Conservation (phyloP, 2,329 filamentous ascomycete species). For the Penicillium sp. region DNA sequence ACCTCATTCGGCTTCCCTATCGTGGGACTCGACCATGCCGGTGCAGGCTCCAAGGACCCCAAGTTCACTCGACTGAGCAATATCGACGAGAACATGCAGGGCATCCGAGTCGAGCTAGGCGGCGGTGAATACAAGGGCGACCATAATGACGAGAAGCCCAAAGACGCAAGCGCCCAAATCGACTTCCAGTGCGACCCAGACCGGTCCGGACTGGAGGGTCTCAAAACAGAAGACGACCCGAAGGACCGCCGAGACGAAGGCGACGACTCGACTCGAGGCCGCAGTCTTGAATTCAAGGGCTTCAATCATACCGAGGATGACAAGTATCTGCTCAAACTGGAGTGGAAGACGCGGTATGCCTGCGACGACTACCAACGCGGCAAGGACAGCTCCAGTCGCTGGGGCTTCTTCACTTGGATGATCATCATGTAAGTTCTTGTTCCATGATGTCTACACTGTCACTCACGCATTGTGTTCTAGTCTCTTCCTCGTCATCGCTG, state of each 20-base stretch:
- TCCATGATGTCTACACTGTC: too few relatives aligned
- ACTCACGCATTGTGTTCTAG: slow-evolving; percentile 44
- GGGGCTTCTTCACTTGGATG: slow-evolving; percentile 98
- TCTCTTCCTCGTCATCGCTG: slow-evolving; percentile 74
- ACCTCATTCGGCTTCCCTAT: slow-evolving; percentile 64
- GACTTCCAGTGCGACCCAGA: slow-evolving; percentile 78
- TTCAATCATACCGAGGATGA: slow-evolving; percentile 60
- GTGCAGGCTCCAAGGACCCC: slow-evolving; percentile 51
- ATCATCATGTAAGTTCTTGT: slow-evolving; percentile 71
- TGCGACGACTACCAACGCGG: slow-evolving; percentile 60
- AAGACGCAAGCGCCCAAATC: slow-evolving; percentile 59
- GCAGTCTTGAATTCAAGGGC: slow-evolving; percentile 70
- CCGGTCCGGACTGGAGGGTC: slow-evolving; percentile 64
- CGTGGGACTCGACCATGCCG: slow-evolving; percentile 63
- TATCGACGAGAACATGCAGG: slow-evolving; percentile 64
- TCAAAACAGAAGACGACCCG: slow-evolving; percentile 25
- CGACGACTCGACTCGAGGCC: slow-evolving; percentile 28
- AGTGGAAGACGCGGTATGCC: slow-evolving; percentile 83
- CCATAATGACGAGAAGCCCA: slow-evolving; percentile 54
- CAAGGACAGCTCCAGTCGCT: slow-evolving; percentile 52
- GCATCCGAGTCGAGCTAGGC: slow-evolving; percentile 64
- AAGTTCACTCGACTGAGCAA: slow-evolving; percentile 63
- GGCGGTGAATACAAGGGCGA: slow-evolving; percentile 54
- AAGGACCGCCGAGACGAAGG: slow-evolving; percentile 27
- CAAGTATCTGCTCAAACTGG: slow-evolving; percentile 63